A percentile compares a stretch with the other conserved stretches of the same genome.
phyloP scores from a whole-genome alignment of 257 asterid genomes.

The Plantago major region DNA sequence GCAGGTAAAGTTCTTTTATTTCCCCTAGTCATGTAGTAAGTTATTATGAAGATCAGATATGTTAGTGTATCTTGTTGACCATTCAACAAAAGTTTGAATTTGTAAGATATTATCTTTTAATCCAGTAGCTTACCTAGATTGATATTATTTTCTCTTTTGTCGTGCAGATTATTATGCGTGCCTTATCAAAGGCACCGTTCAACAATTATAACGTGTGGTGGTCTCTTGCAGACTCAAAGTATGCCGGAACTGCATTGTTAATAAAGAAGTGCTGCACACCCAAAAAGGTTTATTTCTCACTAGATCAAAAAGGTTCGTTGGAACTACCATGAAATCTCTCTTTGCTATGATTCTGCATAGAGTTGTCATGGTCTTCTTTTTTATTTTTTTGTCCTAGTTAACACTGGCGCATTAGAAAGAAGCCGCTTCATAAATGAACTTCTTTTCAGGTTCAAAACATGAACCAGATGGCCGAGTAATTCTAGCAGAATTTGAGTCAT shows the following conservation, averaged over 20 bases:
- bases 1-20: slow-evolving; percentile 42
- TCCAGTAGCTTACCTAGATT: slow-evolving; percentile 6
- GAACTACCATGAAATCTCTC: too few relatives aligned
- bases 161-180: slow-evolving; percentile 72
- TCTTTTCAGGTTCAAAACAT: slow-evolving; percentile 65
- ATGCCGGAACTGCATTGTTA: slow-evolving; percentile 90
- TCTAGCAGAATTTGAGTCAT: slow-evolving; percentile 83
- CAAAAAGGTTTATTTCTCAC: slow-evolving; percentile 64
- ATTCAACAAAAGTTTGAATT: slow-evolving; percentile 9
- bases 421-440: slow-evolving; percentile 9
- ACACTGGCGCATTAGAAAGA: slow-evolving; percentile 11
- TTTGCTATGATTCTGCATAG: not conserved
- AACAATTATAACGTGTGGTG: slow-evolving; percentile 80
- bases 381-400: not conserved
- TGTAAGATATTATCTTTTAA: not conserved
- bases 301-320: slow-evolving; percentile 67
- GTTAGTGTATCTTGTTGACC: slow-evolving; percentile 5
- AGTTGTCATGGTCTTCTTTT: not conserved
- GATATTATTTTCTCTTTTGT: slow-evolving; percentile 13
- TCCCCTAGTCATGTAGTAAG: slow-evolving; percentile 5
- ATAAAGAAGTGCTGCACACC: slow-evolving; percentile 77
- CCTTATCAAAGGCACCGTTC: slow-evolving; percentile 63
- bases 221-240: slow-evolving; percentile 93
- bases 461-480: slow-evolving; percentile 92
- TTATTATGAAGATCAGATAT: not conserved